These are phyloP conservation scores for Iberis pinnata DNA, from an alignment of 345 rosid species.

Conservation along the genomic window DNA sequence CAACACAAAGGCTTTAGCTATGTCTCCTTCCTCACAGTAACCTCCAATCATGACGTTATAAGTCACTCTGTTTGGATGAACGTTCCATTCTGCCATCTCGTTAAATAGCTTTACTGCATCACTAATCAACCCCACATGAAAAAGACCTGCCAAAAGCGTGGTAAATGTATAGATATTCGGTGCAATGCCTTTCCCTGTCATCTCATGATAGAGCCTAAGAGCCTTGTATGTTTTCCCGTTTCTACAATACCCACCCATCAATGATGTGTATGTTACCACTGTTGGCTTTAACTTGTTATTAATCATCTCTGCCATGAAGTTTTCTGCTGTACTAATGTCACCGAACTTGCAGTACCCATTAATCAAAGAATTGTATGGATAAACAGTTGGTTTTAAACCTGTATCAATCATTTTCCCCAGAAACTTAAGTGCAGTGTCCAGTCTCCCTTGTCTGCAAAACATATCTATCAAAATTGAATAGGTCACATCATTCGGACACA, in stretches of 20 bases:
- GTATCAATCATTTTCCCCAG: slow-evolving; percentile 46
- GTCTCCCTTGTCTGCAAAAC: slow-evolving; percentile 64
- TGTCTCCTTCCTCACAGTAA: slow-evolving; percentile 50
- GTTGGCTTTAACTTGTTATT: slow-evolving; percentile 55
- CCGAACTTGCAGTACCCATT: slow-evolving; percentile 69
- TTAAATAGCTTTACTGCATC: slow-evolving; percentile 54
- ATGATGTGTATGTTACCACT: slow-evolving; percentile 62
- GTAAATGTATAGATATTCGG: slow-evolving; percentile 63
- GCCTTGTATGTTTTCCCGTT: slow-evolving; percentile 52
- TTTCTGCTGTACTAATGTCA: slow-evolving; percentile 48
- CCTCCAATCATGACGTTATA: slow-evolving; percentile 86
- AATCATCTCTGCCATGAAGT: slow-evolving; percentile 50
- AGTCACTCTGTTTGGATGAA: slow-evolving; percentile 69
- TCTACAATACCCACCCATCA: slow-evolving; percentile 71
- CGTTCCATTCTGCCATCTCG: slow-evolving; percentile 50
- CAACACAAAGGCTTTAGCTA: slow-evolving; percentile 53
- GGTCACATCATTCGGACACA: slow-evolving; percentile 53
- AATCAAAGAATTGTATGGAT: slow-evolving; percentile 79
- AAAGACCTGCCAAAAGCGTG: slow-evolving; percentile 65
- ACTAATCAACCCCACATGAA: slow-evolving; percentile 41
- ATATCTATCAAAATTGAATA: slow-evolving; percentile 71
- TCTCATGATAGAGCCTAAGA: slow-evolving; percentile 67
- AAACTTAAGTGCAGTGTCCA: slow-evolving; percentile 48
- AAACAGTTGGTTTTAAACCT: slow-evolving; percentile 47
- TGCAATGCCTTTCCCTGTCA: slow-evolving; percentile 68